Conservation (phyloP, 495 filamentous ascomycete species). For the Penicillium herquei region DNA sequence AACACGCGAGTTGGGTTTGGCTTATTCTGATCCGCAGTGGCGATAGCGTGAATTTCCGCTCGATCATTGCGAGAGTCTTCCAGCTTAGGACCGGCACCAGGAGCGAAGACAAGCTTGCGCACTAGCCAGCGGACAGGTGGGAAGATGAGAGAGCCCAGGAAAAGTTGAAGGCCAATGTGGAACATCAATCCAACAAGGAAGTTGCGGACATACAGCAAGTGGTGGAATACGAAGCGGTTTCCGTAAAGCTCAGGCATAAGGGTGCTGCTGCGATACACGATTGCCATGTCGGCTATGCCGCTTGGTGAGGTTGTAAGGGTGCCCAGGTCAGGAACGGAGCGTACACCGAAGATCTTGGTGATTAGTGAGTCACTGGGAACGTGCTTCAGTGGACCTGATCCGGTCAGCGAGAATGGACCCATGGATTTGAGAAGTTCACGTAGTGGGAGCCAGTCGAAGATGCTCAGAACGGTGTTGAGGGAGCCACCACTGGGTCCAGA, state of each 20-base stretch:
- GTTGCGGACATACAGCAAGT: constrained; percentile 64
- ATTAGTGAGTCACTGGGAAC: constrained; percentile 32
- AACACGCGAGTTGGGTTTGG: constrained; percentile 51
- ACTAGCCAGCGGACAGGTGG: constrained; percentile 55
- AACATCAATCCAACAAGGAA: constrained; percentile 53
- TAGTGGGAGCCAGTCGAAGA: constrained; percentile 61
- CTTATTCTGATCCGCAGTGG: constrained; percentile 52
- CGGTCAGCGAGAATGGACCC: constrained; percentile 66
- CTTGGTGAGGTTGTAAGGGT: constrained; percentile 61
- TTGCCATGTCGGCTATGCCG: constrained; percentile 58
- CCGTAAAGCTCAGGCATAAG: constrained; percentile 70
- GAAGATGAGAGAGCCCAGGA: constrained; percentile 51
- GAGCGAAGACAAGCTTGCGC: constrained; percentile 54
- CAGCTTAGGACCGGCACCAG: constrained; percentile 64
- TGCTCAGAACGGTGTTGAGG: constrained; percentile 58
- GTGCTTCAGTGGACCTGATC: constrained; percentile 47
- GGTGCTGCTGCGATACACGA: constrained; percentile 76
- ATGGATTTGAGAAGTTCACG: constrained; percentile 53
- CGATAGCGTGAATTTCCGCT: constrained; percentile 66
- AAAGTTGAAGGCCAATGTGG: constrained; percentile 55
- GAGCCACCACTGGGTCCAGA: constrained; percentile 74
- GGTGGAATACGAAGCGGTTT: constrained; percentile 65
- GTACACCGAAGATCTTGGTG: constrained; percentile 57
- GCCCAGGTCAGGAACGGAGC: constrained; percentile 63
- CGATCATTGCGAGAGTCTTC: constrained; percentile 56